Percentiles rank a stretch among this genome's conserved stretches.
phyloP scores from a whole-genome alignment of 2,329 filamentous ascomycete genomes.

The Penicillium rolfsii region DNA sequence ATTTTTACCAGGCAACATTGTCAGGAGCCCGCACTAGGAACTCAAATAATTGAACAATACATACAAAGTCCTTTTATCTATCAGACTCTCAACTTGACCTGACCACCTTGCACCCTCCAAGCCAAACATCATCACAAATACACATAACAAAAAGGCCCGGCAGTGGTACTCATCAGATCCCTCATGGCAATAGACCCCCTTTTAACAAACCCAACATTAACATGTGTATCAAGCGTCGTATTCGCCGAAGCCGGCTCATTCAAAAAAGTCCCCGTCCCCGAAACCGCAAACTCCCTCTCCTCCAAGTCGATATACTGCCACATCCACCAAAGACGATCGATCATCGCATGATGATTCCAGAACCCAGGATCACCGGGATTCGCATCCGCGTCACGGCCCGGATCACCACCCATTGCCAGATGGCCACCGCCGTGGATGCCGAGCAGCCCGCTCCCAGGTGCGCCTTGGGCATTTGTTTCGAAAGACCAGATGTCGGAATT shows the following conservation, averaged over 20 bases:
- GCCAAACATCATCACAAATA: constrained; percentile 38
- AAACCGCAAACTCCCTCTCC: constrained; percentile 43
- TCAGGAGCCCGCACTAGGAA: background rate
- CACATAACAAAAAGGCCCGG: constrained; percentile 53
- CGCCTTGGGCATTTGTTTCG: constrained; percentile 45
- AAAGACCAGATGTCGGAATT: constrained; percentile 39
- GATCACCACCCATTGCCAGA: constrained; percentile 52
- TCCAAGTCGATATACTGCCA: constrained; percentile 54
- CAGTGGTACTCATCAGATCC: constrained; percentile 49
- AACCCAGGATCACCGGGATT: constrained; percentile 54
- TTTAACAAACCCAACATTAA: constrained; percentile 46
- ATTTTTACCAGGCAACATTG: background rate
- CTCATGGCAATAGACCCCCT: constrained; percentile 39
- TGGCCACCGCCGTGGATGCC: constrained; percentile 54
- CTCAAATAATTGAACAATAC: background rate
- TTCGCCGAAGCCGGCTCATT: constrained; percentile 49
- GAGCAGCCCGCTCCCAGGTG: constrained; percentile 35
- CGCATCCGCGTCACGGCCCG: constrained; percentile 51
- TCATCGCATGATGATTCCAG: constrained; percentile 54
- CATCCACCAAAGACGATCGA: constrained; percentile 55
- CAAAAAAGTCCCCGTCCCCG: constrained; percentile 51
- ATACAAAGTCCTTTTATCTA: background rate
- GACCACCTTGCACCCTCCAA: background rate
- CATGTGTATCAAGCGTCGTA: constrained; percentile 49
- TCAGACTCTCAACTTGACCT: background rate